These are phyloP conservation scores for Hyaloperonospora arabidopsidis DNA, from an alignment of 352 stramenopile species.

Conservation along the genomic window DNA sequence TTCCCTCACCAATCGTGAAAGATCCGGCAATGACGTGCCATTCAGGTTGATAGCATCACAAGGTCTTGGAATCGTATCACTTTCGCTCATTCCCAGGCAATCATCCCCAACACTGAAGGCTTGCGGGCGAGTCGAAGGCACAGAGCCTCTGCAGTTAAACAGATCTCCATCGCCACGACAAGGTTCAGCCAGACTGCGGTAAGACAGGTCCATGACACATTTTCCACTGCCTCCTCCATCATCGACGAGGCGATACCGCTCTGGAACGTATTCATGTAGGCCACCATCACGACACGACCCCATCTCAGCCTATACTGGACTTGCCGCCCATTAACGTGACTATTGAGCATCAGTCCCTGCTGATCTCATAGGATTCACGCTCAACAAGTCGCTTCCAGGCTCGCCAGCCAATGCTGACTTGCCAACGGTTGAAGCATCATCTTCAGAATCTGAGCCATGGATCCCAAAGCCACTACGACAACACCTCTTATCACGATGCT, in stretches of 20 bases:
- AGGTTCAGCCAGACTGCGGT: slow-evolving; percentile 3
- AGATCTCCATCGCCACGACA: neutral
- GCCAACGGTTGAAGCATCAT: slow-evolving; percentile 6
- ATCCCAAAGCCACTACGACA: slow-evolving; percentile 1
- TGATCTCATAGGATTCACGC: slow-evolving; percentile 7
- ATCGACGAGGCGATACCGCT: neutral
- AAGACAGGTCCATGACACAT: slow-evolving; percentile 3
- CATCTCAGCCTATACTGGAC: too few species aligned
- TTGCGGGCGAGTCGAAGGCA: slow-evolving; percentile 1
- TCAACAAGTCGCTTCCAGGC: slow-evolving; percentile 3
- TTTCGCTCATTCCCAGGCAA: neutral
- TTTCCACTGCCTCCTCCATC: slow-evolving; percentile 8
- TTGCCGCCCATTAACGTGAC: neutral
- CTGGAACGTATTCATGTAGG: too few species aligned
- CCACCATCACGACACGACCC: too few species aligned
- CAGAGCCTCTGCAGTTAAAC: slow-evolving; percentile 7
- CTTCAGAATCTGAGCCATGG: neutral
- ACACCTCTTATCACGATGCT: slow-evolving; percentile 5
- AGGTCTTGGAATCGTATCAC: neutral
- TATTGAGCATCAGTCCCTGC: slow-evolving; percentile 6
- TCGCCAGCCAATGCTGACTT: neutral
- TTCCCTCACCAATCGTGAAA: slow-evolving; percentile 1
- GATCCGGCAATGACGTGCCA: neutral
- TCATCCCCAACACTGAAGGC: slow-evolving; percentile 9
- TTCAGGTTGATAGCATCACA: slow-evolving; percentile 5